Conservation (phyloP, 345 rosid genomes). For the Aegle marmelos region DNA sequence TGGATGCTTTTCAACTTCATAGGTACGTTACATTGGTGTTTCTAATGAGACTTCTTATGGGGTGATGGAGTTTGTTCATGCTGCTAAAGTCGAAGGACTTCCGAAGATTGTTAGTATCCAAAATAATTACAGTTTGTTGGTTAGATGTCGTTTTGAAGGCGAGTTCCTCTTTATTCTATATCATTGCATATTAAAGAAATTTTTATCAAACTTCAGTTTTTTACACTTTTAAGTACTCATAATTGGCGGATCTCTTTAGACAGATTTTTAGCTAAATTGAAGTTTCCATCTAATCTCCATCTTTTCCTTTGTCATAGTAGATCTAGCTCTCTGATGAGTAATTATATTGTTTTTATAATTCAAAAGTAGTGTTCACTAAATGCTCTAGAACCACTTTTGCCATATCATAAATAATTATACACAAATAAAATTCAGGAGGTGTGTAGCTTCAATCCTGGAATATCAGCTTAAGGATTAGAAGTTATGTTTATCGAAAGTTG, state of each 20-base stretch:
- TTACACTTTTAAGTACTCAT: background rate
- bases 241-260: background rate
- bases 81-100: conserved; percentile 75
- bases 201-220: background rate
- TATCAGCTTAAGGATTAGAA: too few relatives aligned
- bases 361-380: background rate
- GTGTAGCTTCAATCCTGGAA: background rate
- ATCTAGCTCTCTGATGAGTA: background rate
- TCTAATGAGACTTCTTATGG: conserved; percentile 93
- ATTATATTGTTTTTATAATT: background rate
- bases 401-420: background rate
- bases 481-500: background rate
- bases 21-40: conserved; percentile 88
- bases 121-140: conserved; percentile 77
- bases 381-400: background rate
- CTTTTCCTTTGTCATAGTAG: background rate
- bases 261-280: background rate
- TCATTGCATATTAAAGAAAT: background rate
- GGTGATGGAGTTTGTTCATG: conserved; percentile 90
- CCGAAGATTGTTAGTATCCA: conserved; percentile 94
- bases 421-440: background rate
- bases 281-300: background rate
- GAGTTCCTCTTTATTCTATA: conserved; percentile 14
- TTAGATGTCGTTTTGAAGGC: conserved; percentile 70
- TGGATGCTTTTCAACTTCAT: conserved; percentile 15